Evolutionary conservation across 1,139 yeast species (phyloP).

Genomic region (Geotrichum siamense): DNA sequence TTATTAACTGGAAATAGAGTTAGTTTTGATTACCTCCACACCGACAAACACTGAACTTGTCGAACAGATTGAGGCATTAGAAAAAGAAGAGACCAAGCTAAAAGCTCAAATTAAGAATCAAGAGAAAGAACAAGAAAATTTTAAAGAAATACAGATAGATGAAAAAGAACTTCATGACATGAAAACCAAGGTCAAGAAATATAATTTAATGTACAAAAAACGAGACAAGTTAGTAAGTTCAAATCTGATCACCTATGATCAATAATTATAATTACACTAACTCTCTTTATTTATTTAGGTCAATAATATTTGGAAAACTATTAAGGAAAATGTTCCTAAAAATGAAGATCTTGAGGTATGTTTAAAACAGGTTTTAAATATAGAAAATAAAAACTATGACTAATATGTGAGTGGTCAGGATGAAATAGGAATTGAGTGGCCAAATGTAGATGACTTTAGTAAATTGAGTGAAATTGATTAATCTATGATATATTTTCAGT

Average conservation of each 20-base stretch:
- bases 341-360: slow-evolving; percentile 10
- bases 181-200: slow-evolving; percentile 4
- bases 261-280: background rate
- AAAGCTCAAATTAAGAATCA: slow-evolving; percentile 3
- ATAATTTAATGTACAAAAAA: slow-evolving; percentile 6
- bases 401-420: background rate
- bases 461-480: too few relatives aligned
- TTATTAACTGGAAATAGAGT: slow-evolving; percentile 10
- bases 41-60: slow-evolving; percentile 18
- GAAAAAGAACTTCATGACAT: slow-evolving; percentile 2
- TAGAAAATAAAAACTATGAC: background rate
- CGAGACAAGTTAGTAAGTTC: slow-evolving; percentile 19
- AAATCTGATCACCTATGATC: background rate
- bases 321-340: slow-evolving; percentile 15
- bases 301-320: slow-evolving; percentile 12
- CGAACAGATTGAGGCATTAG: slow-evolving; percentile 5
- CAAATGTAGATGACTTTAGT: background rate
- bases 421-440: slow-evolving; percentile 14
- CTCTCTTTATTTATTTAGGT: slow-evolving; percentile 8
- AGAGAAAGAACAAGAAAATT: slow-evolving; percentile 1
- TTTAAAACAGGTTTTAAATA: background rate
- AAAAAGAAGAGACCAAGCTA: background rate
- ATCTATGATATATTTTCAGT: too few relatives aligned
- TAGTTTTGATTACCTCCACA: slow-evolving; percentile 3
- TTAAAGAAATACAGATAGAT: background rate